Conservation (phyloP, 805 yeast genomes). For the Wickerhamiella cacticola region DNA sequence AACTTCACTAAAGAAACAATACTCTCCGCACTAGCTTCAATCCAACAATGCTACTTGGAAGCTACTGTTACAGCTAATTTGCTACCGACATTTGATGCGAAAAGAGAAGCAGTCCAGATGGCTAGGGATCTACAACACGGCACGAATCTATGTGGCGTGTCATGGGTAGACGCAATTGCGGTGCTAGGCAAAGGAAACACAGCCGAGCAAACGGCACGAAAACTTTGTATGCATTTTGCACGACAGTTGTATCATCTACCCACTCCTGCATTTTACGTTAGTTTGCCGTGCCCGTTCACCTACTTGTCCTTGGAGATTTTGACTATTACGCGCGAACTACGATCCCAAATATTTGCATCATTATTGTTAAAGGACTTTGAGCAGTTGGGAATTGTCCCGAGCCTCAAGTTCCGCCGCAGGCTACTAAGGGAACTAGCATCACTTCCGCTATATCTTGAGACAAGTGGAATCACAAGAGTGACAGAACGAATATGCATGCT, state of each 20-base stretch:
- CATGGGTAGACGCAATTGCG: not conserved
- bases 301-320: not conserved
- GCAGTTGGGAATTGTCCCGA: not conserved
- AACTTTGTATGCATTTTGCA: not conserved
- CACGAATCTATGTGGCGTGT: not conserved
- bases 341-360: not conserved
- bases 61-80: not conserved
- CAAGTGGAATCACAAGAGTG: not conserved
- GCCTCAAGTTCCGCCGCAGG: not conserved
- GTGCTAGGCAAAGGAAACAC: not conserved
- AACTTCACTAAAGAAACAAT: not conserved
- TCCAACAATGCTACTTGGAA: not conserved
- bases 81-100: not conserved
- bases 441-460: conserved; percentile 10
- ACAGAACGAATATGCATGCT: conserved; percentile 6
- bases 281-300: conserved; percentile 2
- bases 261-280: not conserved
- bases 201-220: not conserved
- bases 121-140: conserved; percentile 4
- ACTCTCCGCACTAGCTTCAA: not conserved
- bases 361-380: not conserved
- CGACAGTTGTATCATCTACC: conserved; percentile 3
- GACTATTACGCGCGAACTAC: not conserved
- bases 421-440: not conserved
- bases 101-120: conserved; percentile 2